Conservation (phyloP, 1,139 yeast genomes). For the Schwanniomyces etchellsii region DNA sequence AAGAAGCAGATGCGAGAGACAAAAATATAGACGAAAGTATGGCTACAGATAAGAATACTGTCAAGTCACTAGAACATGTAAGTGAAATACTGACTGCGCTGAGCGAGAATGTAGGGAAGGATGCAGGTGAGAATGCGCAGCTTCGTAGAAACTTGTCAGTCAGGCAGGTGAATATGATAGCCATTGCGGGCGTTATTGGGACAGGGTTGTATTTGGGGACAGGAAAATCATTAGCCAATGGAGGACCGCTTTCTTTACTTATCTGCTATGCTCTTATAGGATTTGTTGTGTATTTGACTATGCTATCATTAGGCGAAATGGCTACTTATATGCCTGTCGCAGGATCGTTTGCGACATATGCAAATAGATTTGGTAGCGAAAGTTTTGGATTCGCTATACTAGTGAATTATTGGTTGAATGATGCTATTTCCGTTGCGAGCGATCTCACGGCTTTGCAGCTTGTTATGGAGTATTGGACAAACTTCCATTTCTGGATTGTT, state of each 20-base stretch:
- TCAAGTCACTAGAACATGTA: too few species aligned
- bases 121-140: not conserved
- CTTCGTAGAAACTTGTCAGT: constrained; percentile 42
- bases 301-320: constrained; percentile 64
- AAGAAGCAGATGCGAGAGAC: too few species aligned
- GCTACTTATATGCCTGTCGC: constrained; percentile 55
- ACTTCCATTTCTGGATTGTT: constrained; percentile 52
- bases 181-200: constrained; percentile 64
- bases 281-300: constrained; percentile 50
- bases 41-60: too few species aligned
- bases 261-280: constrained; percentile 58
- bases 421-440: constrained; percentile 56
- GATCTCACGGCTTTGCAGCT: constrained; percentile 58
- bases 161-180: constrained; percentile 56
- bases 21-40: too few species aligned
- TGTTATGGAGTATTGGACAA: constrained; percentile 58
- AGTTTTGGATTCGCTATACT: constrained; percentile 60
- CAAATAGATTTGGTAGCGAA: constrained; percentile 56
- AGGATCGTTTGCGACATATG: constrained; percentile 58
- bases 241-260: constrained; percentile 62
- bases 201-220: constrained; percentile 66
- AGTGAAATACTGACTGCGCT: too few species aligned
- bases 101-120: too few species aligned
- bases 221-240: constrained; percentile 51
- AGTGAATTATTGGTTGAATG: constrained; percentile 62